These are phyloP conservation scores for Saccharomycopsis phalli DNA, from an alignment of 1,139 yeast genomes.

Conservation along the genomic window DNA sequence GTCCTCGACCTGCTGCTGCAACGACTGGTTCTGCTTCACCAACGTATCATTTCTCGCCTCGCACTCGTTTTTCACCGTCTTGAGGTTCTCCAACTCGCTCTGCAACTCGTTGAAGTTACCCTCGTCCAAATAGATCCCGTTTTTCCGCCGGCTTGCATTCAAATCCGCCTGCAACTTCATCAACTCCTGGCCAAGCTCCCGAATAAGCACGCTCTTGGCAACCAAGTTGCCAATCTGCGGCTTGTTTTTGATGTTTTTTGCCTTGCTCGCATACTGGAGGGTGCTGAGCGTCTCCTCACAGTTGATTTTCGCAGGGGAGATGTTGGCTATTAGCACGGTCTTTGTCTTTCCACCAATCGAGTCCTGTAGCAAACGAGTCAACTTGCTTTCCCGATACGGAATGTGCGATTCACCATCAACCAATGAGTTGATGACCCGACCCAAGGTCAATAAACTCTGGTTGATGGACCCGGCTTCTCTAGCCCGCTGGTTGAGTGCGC, in stretches of 20 bases:
- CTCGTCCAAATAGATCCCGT: slow-evolving; percentile 56
- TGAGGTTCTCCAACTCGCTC: slow-evolving; percentile 36
- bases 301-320: slow-evolving; percentile 57
- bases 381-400: slow-evolving; percentile 59
- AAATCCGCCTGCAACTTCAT: slow-evolving; percentile 47
- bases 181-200: slow-evolving; percentile 49
- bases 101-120: slow-evolving; percentile 45
- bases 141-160: slow-evolving; percentile 50
- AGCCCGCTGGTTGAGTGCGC: slow-evolving; percentile 48
- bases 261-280: slow-evolving; percentile 57
- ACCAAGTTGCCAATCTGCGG: slow-evolving; percentile 44
- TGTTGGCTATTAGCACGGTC: slow-evolving; percentile 56
- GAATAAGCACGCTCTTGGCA: slow-evolving; percentile 47
- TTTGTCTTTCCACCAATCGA: slow-evolving; percentile 62
- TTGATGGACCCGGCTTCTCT: slow-evolving; percentile 65
- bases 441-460: slow-evolving; percentile 55
- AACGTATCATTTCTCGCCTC: slow-evolving; percentile 31
- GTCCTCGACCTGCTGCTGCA: slow-evolving; percentile 25
- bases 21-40: slow-evolving; percentile 28
- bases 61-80: slow-evolving; percentile 37
- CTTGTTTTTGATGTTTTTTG: slow-evolving; percentile 52
- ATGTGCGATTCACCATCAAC: slow-evolving; percentile 38
- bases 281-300: slow-evolving; percentile 58
- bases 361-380: slow-evolving; percentile 55
- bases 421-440: slow-evolving; percentile 53